Evolutionary conservation across 2,329 filamentous ascomycete genomes (phyloP).

Genomic region (Botrytis hyacinthi): DNA sequence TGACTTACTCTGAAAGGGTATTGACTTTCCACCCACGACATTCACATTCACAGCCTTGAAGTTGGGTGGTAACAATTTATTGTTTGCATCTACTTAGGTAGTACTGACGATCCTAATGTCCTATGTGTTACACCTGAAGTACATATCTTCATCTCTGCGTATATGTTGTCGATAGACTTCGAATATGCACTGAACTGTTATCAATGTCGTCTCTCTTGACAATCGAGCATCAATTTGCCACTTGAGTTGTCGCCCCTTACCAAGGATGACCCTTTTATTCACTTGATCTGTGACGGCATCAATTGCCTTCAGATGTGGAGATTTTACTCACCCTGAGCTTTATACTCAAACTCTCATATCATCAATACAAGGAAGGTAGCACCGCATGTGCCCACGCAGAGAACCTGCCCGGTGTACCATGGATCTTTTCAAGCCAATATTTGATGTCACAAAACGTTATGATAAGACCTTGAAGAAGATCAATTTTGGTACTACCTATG

Average conservation of each 20-base stretch:
- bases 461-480: neutral
- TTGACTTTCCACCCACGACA: neutral
- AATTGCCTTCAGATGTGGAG: neutral
- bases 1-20: neutral
- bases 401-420: neutral
- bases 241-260: neutral
- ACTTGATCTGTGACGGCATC: neutral
- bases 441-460: neutral
- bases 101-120: neutral
- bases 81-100: neutral
- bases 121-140: neutral
- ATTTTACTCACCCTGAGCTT: neutral
- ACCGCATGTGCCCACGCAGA: neutral
- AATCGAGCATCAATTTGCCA: neutral
- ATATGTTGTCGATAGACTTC: neutral
- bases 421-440: neutral
- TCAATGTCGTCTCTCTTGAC: neutral
- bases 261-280: neutral
- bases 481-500: neutral
- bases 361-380: neutral
- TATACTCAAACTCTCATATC: neutral
- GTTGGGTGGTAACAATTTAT: neutral
- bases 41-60: slow-evolving; percentile 7
- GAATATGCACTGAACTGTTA: neutral
- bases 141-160: neutral